Base-by-base conservation (phyloP, 345 rosid species). In the Arabis hirsuta region DNA sequence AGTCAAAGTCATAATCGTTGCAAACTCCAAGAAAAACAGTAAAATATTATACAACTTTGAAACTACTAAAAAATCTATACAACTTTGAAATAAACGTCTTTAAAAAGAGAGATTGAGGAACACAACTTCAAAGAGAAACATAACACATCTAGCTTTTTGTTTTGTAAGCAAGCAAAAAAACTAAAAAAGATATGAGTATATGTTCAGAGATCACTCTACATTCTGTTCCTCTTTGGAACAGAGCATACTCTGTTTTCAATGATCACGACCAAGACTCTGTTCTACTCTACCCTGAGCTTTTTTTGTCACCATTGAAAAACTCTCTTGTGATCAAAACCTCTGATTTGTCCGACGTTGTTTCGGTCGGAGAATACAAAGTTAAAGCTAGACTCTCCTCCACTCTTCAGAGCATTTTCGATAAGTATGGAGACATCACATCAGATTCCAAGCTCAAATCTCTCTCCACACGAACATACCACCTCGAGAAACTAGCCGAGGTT, bases 1-100 rank as follows among this genome's bases (percentile, higher is more conserved):
- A 50, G 67, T 65, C 77, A 73, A 73, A 73, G 77, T 73, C 78
- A 73, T 19, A 60, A 29, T 41, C 19, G 51, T 34, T 47, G 51
- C 51, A 36, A 72, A 43, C 52, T 29, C 32, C 8, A 32, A 36
- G 41, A 36, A 58, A 70, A 20, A 10, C 47, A 55, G 54, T 63
- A 63, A 45, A 22, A 45, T 61, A 63, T 44, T 0, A 13, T 47
- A 9, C 2, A 16, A 16, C 16, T 16, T 16, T 16, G 14, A 54
- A 9, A n/a, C 10, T 8, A 38, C 36, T 22, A 19, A n/a, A 22
- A 51, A 52, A n/a, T 12, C 4, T n/a, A 36, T 36, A 36, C 41
- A 36, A 36, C 3, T 36, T 24, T 36, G 55, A 64, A 43, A 64
- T 4, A 39, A 59, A 67, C 32, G 22, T 22, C 62, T 59, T 20